Base-by-base conservation (phyloP, 805 yeast species). In the Allodekkera sacchari region DNA sequence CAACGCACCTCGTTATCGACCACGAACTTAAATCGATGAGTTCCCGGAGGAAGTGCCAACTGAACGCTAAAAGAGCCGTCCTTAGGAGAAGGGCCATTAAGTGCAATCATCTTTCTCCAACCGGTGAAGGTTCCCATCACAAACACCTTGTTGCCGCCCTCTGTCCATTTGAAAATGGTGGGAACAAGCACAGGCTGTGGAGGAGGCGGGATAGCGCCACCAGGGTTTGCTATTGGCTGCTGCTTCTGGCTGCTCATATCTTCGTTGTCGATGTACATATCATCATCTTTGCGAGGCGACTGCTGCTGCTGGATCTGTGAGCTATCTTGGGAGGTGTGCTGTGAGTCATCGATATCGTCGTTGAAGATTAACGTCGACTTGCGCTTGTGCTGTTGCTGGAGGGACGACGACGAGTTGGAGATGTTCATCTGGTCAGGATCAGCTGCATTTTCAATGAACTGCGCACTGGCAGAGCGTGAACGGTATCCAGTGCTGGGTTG, bases 61-160 rank as follows among this genome's bases (percentile, higher is more conserved):
- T 82, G 79, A 17, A 84, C 80, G 27, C 74, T 64, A 46, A 79
- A 78, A 23, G 66, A 63, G 15, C 68, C 67, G 44, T 76, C 66
- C 10, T 57, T 58, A 7, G 62, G 59, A n/a, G 59, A 74, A 7
- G 62, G 62, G 47, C 64, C 58, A 55, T 72, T 55, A 46, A 92
- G 63, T 24, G 94, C 94, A 50, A 89, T 88, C 97, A 92, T 89
- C 58, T 88, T 89, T 44, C 96, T 68, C 97, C 98, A 92, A 4
- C 95, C 96, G 0, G 98, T 92, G 59, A 89, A 89, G 1, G 96
- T 83, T 30, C 98, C 98, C 22, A 96, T 92, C 10, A 89, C 95
- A 54, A 87, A 92, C 3, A 92, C 97, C 47, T 83, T 83, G 30
- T 73, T 73, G 38, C 98, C 98, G n/a, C 97, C 97, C 56, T 89